These are phyloP conservation scores for Austropuccinia psidii DNA, from an alignment of 1,284 basidiomycete genomes.

Conservation along the genomic window DNA sequence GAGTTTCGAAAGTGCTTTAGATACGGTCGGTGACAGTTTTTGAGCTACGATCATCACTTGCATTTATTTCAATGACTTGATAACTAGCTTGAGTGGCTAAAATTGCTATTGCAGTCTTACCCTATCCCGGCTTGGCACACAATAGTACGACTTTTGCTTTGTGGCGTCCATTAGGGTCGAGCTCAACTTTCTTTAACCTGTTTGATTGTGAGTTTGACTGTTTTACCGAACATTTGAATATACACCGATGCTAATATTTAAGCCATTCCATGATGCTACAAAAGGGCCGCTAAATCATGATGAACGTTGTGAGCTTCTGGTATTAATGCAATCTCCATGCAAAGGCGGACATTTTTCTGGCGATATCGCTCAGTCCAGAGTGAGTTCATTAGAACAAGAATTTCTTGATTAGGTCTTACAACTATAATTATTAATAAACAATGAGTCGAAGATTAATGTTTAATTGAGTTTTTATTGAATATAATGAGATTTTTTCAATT, in stretches of 20 bases:
- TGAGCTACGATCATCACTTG: conserved; percentile 85
- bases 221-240: conserved; percentile 83
- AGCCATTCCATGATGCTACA: conserved; percentile 89
- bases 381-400: too few relatives aligned
- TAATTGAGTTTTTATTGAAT: too few relatives aligned
- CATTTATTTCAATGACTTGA: conserved; percentile 90
- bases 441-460: too few relatives aligned
- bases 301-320: neutral
- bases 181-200: conserved; percentile 43
- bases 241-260: conserved; percentile 97
- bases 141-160: conserved; percentile 78
- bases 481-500: too few relatives aligned
- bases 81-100: conserved; percentile 90
- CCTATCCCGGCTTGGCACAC: conserved; percentile 88
- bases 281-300: conserved; percentile 72
- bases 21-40: conserved; percentile 76
- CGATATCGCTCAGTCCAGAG: conserved; percentile 90
- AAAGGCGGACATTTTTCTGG: conserved; percentile 72
- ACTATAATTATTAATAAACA: too few relatives aligned
- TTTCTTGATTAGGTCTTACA: too few relatives aligned
- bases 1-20: conserved; percentile 67
- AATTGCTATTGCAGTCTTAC: conserved; percentile 93
- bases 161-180: conserved; percentile 56
- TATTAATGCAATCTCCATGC: conserved; percentile 75
- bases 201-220: neutral